phyloP scores from a whole-genome alignment of 371 early-diverging fungal genomes.

The Dichotomocladium elegans region DNA sequence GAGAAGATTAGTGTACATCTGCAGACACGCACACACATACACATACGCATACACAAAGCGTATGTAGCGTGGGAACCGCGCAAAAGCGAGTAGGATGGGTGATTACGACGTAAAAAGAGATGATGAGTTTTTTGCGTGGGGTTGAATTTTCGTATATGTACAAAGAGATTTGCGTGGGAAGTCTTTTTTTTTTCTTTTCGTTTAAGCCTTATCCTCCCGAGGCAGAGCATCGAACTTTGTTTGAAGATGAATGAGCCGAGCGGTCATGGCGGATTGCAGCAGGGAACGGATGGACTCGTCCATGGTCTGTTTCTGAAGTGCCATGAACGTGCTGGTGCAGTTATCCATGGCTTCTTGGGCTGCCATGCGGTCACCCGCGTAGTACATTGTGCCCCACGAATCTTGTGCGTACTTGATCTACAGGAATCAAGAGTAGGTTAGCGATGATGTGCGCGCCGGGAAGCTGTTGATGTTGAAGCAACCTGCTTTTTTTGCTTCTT shows the following conservation, averaged over 20 bases:
- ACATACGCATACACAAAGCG: no score
- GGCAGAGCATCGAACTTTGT: constrained; percentile 22
- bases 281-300: constrained; percentile 14
- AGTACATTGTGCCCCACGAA: constrained; percentile 36
- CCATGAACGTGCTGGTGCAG: constrained; percentile 21
- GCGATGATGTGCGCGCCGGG: background rate
- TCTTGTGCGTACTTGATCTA: constrained; percentile 37
- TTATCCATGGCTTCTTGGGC: constrained; percentile 36
- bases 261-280: constrained; percentile 23
- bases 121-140: background rate
- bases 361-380: constrained; percentile 32
- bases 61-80: background rate
- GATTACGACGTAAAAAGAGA: background rate
- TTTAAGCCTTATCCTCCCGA: no score
- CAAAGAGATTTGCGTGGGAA: no score
- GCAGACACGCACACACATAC: no score
- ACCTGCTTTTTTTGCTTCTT: no score
- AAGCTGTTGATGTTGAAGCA: no score
- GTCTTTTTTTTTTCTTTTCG: no score
- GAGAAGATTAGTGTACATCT: no score
- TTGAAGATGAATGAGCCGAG: constrained; percentile 22
- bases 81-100: background rate
- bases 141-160: no score
- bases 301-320: constrained; percentile 18
- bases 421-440: background rate